Evolutionary conservation across 2,329 filamentous ascomycete genomes (phyloP).

Genomic region (Harringtonia lauricola): DNA sequence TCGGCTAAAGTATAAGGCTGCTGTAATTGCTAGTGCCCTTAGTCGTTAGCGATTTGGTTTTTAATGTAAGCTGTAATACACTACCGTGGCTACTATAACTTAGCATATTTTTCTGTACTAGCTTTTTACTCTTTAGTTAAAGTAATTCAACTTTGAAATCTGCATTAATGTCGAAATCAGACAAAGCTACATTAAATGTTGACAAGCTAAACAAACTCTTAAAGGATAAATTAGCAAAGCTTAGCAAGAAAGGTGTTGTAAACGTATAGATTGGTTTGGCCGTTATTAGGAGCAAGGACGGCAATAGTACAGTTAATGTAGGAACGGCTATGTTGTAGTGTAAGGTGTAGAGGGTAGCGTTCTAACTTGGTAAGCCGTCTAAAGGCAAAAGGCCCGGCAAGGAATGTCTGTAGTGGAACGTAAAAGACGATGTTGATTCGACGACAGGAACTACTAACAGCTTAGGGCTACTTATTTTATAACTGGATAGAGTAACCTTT

Average conservation of each 20-base stretch:
- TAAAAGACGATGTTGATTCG: conserved; percentile 20
- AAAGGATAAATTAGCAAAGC: no score
- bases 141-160: no score
- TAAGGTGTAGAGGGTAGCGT: conserved; percentile 5
- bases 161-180: no score
- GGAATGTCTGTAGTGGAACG: conserved; percentile 24
- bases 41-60: conserved; percentile 16
- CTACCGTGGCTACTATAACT: no score
- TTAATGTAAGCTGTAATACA: conserved; percentile 2
- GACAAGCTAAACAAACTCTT: no score
- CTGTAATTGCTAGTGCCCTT: conserved; percentile 29
- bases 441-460: conserved; percentile 28
- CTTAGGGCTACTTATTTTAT: conserved; percentile 31
- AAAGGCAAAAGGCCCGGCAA: conserved; percentile 17
- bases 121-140: no score
- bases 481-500: conserved; percentile 6
- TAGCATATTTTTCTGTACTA: no score
- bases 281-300: not conserved
- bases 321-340: conserved; percentile 3
- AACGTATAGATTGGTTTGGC: not conserved
- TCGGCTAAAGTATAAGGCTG: conserved; percentile 26
- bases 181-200: no score
- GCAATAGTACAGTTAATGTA: conserved; percentile 5
- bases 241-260: no score
- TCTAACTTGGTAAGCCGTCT: conserved; percentile 12